These are phyloP conservation scores for Carex myosuroides DNA, from an alignment of 176 grass and related monocot genomes.

Conservation along the genomic window DNA sequence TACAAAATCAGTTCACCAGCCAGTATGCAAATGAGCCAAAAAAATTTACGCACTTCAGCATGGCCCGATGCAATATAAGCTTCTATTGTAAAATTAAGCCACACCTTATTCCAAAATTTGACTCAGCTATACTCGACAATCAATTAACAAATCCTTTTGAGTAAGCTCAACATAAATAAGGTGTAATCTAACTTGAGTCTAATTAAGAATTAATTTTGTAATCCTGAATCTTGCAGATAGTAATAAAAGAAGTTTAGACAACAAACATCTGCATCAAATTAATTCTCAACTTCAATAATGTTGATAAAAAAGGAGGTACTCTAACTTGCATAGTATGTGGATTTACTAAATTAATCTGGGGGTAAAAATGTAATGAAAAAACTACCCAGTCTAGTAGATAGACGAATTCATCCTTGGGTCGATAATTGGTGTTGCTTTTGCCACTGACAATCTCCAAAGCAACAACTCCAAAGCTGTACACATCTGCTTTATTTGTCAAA, in stretches of 20 bases:
- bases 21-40: neutral
- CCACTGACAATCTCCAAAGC: constrained; percentile 84
- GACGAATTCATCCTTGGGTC: constrained; percentile 83
- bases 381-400: constrained; percentile 94
- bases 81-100: neutral
- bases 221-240: neutral
- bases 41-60: neutral
- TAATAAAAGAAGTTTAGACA: neutral
- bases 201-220: neutral
- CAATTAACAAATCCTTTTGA: neutral
- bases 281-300: neutral
- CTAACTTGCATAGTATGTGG: neutral
- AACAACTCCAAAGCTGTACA: constrained; percentile 92
- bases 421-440: constrained; percentile 96
- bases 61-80: neutral
- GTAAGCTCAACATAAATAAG: neutral
- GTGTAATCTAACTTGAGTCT: neutral
- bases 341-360: neutral
- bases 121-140: neutral
- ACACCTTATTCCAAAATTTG: neutral
- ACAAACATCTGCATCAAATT: neutral
- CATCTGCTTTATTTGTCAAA: constrained; percentile 91
- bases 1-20: neutral
- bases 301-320: neutral
- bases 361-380: neutral